Evolutionary conservation across 768 basidiomycete species (phyloP).

Genomic region (Rhodotorula toruloides): DNA sequence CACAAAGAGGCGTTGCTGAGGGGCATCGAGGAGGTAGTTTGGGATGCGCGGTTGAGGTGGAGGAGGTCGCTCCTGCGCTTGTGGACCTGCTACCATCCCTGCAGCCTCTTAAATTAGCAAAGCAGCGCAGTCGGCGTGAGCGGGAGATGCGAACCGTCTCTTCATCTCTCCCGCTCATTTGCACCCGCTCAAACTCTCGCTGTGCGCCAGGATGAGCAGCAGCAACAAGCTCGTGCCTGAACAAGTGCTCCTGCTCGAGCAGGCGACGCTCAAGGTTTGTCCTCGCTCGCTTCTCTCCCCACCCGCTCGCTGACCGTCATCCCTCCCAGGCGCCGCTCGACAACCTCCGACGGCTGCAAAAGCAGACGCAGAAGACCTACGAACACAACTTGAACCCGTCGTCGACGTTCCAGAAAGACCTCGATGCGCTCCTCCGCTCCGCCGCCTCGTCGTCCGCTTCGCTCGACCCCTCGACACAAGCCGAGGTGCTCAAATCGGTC

Average conservation of each 20-base stretch:
- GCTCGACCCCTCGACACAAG: conserved; percentile 42
- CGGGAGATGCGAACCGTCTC: too few species aligned
- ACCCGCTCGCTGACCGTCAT: not conserved
- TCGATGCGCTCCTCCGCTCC: conserved; percentile 47
- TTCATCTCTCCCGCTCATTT: too few species aligned
- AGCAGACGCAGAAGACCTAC: conserved; percentile 70
- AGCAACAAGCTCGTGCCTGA: not conserved
- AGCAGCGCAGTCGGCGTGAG: too few species aligned
- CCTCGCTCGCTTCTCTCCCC: not conserved
- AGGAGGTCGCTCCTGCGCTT: too few species aligned
- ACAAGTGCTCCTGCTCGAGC: conserved; percentile 1
- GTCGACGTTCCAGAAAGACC: conserved; percentile 57
- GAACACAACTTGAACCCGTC: conserved; percentile 69
- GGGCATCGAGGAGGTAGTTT: not conserved
- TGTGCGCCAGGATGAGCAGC: not conserved
- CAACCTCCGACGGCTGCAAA: conserved; percentile 80
- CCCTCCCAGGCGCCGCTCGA: conserved; percentile 77
- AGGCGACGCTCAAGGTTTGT: conserved; percentile 4
- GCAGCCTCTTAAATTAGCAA: too few species aligned
- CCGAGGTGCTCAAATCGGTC: conserved; percentile 59
- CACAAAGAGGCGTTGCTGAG: not conserved
- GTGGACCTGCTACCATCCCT: not conserved
- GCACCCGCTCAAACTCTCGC: too few species aligned
- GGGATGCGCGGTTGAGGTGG: not conserved
- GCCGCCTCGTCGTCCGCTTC: not conserved